Conservation (phyloP, 108 stramenopile genomes). For the Stephanodiscus triporus region DNA sequence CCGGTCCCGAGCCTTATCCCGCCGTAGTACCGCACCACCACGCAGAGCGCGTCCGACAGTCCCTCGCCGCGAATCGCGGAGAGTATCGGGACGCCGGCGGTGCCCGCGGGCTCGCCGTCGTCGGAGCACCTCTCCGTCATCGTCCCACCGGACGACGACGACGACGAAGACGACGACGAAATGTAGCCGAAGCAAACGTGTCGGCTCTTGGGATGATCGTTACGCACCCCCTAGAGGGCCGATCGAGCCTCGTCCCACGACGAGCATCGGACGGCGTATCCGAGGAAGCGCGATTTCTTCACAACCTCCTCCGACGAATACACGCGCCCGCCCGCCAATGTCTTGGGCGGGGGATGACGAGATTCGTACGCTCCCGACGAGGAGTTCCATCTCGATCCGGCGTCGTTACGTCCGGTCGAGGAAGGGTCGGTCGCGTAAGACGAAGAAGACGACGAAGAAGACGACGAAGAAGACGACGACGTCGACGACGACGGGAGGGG, state of each 20-base stretch:
- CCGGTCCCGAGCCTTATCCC: slow-evolving; percentile 88
- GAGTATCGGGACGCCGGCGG: slow-evolving; percentile 77
- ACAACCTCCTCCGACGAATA: slow-evolving; percentile 51
- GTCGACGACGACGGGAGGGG: too few relatives aligned
- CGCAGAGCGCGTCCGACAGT: slow-evolving; percentile 71
- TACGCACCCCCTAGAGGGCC: slow-evolving; percentile 49
- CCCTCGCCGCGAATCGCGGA: slow-evolving; percentile 75
- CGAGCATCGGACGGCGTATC: slow-evolving; percentile 60
- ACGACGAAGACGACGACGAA: slow-evolving; percentile 20
- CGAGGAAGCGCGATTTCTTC: slow-evolving; percentile 85
- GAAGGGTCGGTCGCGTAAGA: too few relatives aligned
- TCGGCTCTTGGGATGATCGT: slow-evolving; percentile 79
- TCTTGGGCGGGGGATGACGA: too few relatives aligned
- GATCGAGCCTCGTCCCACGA: slow-evolving; percentile 72
- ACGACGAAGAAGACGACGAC: too few relatives aligned
- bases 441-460: too few relatives aligned
- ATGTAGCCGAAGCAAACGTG: slow-evolving; percentile 81
- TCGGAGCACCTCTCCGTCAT: slow-evolving; percentile 73
- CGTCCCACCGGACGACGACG: slow-evolving; percentile 23
- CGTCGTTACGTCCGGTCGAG: too few relatives aligned
- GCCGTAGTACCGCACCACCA: slow-evolving; percentile 84
- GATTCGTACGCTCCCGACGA: too few relatives aligned
- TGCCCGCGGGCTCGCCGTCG: slow-evolving; percentile 89
- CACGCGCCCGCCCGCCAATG: too few relatives aligned
- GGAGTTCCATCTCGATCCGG: too few relatives aligned